phyloP scores from a whole-genome alignment of 1,139 yeast species.

The Nematodospora anomalae region DNA sequence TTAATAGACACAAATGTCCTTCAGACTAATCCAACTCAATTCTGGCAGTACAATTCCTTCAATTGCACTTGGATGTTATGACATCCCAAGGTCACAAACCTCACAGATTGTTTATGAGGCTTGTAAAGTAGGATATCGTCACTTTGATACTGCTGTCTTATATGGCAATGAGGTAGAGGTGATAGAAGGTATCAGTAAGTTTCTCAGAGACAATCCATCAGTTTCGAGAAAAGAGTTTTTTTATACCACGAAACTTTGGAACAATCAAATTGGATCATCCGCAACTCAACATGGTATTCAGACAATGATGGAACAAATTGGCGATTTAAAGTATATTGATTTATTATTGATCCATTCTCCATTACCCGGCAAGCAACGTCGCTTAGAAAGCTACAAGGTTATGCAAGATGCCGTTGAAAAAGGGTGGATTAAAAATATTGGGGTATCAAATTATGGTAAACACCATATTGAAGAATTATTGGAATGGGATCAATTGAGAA shows the following conservation, averaged over 20 bases:
- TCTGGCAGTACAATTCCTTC: slow-evolving; percentile 32
- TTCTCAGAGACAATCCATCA: slow-evolving; percentile 51
- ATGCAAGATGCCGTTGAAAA: slow-evolving; percentile 64
- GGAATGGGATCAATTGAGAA: slow-evolving; percentile 49
- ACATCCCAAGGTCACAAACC: slow-evolving; percentile 26
- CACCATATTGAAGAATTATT: slow-evolving; percentile 60
- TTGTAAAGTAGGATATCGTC: slow-evolving; percentile 50
- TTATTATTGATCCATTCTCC: slow-evolving; percentile 63
- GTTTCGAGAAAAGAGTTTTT: slow-evolving; percentile 59
- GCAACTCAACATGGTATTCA: slow-evolving; percentile 28
- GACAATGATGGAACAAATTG: slow-evolving; percentile 26
- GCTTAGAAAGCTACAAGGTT: slow-evolving; percentile 60
- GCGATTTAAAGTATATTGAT: slow-evolving; percentile 48
- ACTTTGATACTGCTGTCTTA: slow-evolving; percentile 60
- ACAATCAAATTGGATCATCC: slow-evolving; percentile 31
- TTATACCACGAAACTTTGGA: slow-evolving; percentile 54
- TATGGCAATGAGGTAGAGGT: slow-evolving; percentile 60
- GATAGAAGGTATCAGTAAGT: slow-evolving; percentile 51
- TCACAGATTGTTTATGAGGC: slow-evolving; percentile 46
- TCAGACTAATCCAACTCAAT: slow-evolving; percentile 14
- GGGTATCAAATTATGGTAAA: slow-evolving; percentile 70
- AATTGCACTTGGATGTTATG: slow-evolving; percentile 41
- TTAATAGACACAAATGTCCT: too few relatives aligned
- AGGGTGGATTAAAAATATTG: slow-evolving; percentile 57
- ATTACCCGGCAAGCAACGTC: slow-evolving; percentile 46